These are phyloP conservation scores for Chaetomiaceae sp. DNA, from an alignment of 2,329 filamentous ascomycete genomes.

Conservation along the genomic window DNA sequence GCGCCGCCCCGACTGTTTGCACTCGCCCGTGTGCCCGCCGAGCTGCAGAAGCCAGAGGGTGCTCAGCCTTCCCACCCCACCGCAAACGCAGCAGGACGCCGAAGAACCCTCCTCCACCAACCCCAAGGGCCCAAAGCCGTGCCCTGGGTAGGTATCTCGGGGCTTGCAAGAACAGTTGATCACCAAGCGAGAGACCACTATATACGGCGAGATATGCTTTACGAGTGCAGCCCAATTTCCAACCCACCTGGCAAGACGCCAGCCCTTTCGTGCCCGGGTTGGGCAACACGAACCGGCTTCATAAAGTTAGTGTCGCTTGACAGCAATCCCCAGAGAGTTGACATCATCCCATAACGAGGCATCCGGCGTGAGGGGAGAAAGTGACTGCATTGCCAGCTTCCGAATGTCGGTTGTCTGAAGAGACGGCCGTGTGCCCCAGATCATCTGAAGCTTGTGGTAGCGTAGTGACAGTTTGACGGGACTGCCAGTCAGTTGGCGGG, in stretches of 20 bases:
- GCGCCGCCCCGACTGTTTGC: background rate
- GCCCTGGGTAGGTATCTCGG: background rate
- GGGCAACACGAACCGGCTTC: background rate
- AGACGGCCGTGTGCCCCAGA: too few species aligned
- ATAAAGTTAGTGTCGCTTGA: background rate
- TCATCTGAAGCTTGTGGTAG: too few species aligned
- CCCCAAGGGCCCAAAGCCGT: background rate
- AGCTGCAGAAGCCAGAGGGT: background rate
- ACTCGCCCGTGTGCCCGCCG: background rate
- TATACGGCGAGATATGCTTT: slow-evolving; percentile 29
- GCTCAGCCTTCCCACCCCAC: background rate
- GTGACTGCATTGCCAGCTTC: too few species aligned
- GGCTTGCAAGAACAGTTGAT: slow-evolving; percentile 20
- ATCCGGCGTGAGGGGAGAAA: too few species aligned
- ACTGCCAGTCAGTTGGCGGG: too few species aligned
- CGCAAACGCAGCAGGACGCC: background rate
- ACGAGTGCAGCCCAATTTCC: slow-evolving; percentile 18
- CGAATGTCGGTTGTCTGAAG: too few species aligned
- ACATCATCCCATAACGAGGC: too few species aligned
- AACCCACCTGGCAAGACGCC: slow-evolving; percentile 4
- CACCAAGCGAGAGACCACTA: slow-evolving; percentile 26
- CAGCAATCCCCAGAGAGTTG: background rate
- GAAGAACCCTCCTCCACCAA: background rate
- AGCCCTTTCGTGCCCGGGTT: background rate
- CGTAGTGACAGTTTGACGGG: too few species aligned